Base-by-base conservation (phyloP, 78 protist genomes). In the Guillardia theta region DNA sequence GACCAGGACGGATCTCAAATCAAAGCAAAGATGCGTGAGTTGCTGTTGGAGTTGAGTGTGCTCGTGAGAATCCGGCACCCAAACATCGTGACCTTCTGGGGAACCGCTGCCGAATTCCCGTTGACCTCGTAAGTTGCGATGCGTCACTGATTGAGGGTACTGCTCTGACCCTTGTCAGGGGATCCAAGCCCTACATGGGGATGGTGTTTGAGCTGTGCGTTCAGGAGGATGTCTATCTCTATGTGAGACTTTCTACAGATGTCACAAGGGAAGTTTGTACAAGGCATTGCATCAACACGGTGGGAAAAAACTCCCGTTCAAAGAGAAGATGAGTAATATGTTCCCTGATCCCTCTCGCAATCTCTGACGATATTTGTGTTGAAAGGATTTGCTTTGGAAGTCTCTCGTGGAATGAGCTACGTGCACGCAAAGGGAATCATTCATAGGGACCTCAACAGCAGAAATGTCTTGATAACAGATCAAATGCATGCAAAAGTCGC, bases 71-170 rank as follows among this genome's bases (percentile, higher is more conserved):
- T 78, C 33, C 90, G 90, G 90, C 90, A 78, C 90, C 90, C 90
- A 46, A 78, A 78, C 90, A 30, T 78, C 24, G 90, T 78, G 53
- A 78, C 90, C 18, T 78, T 78, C 90, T 78, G 90, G 90, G 90
- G 90, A 22, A 78, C 90, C 48, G 90, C 90, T 43, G 48, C 90
- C 50, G 53, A 78, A 22, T 78, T 78, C 90, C 90, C 90, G 43
- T 43, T 48, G 36, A 70, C 9, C 33, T 43, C 83, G 41, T 58
- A 30, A 58, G 70, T 58, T 24, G 39, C n/a, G n/a, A n/a, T n/a
- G n/a, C n/a, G n/a, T n/a, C n/a, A n/a, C n/a, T n/a, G n/a, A n/a
- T n/a, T n/a, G n/a, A n/a, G n/a, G n/a, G n/a, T n/a, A n/a, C n/a
- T n/a, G n/a, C n/a, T n/a, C n/a, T n/a, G n/a, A n/a, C n/a, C n/a